Evolutionary conservation across 208 protist genomes (phyloP), one percentile per base, ranked within the genome.

Genomic region (Trypanosomatidae sp.): DNA sequence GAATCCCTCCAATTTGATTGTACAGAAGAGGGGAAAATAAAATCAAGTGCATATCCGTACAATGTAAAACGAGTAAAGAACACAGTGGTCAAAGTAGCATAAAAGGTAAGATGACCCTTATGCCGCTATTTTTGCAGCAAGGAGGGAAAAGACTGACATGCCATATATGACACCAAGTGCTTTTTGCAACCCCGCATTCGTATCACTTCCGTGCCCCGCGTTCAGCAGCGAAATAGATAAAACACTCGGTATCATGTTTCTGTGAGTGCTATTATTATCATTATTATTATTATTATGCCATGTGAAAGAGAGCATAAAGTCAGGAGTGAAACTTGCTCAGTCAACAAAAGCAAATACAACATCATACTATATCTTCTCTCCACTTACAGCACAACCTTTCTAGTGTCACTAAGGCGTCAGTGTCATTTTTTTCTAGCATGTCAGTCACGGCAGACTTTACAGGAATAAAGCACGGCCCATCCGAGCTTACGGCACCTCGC

Each of bases 381-480:
- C 76, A 80, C 30, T 73, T 80, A 33, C 49, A 62, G 33, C 76
- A 80, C 1, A 80, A 41, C 13, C 76, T 56, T 47, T 80, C 76
- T 49, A 80, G 39, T 36, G 70, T 59, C 12, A 76, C 70, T 4
- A 62, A 53, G 0, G 43, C 58, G 15, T 64, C 66, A 36, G 76
- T 30, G 10, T 50, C 66, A 36, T 9, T 58, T 41, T 73, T 79
- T 58, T 78, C 73, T 43, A 83, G 71, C 17, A 83, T 55, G 36
- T 73, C 13, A 17, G 72, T 72, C 30, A 76, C 41, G 6, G 49
- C 41, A 47, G 66, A 62, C 25, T 76, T 67, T 17, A 77, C 67
- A 19, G 81, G 81, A 71, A 86, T 70, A 55, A 86, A 75, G 36
- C 75, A 83, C 3, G 82, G 77, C 28, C 82, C 82, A 28, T 83